A percentile compares a stretch with the other conserved stretches of the same genome.
phyloP scores from a whole-genome alignment of 306 rosid species.

The Canavalia ensiformis region DNA sequence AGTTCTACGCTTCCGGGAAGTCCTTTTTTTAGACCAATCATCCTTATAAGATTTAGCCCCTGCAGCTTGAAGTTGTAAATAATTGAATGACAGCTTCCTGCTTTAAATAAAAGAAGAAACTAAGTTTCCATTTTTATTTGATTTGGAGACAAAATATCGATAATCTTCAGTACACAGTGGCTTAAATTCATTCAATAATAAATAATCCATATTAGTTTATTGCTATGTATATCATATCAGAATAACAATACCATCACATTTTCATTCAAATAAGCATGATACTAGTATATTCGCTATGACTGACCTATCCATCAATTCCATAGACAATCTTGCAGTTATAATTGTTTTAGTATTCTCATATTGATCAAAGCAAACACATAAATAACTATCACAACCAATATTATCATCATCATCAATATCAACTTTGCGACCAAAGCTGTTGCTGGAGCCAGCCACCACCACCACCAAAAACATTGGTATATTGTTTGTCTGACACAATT shows the following conservation, averaged over 20 bases:
- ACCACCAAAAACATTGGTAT: not conserved
- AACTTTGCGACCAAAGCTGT: conserved; percentile 1
- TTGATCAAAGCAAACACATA: conserved; percentile 34
- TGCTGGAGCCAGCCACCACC: not conserved
- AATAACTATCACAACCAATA: conserved; percentile 16
- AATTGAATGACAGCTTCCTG: conserved; percentile 93
- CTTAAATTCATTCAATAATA: not conserved
- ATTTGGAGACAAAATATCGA: conserved; percentile 42
- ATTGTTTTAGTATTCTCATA: conserved; percentile 12
- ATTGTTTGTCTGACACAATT: conserved; percentile 10
- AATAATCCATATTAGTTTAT: conserved; percentile 1
- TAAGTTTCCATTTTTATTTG: conserved; percentile 41
- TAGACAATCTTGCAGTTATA: conserved; percentile 22
- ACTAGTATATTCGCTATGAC: conserved; percentile 17
- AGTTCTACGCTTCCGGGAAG: conserved; percentile 63
- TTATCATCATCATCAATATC: conserved; percentile 33
- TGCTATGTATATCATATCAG: conserved; percentile 2
- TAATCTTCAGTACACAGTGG: conserved; percentile 7
- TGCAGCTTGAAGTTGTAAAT: conserved; percentile 82
- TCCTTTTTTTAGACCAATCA: conserved; percentile 76
- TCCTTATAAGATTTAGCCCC: conserved; percentile 71
- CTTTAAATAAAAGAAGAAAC: conserved; percentile 51
- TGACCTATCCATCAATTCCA: conserved; percentile 13
- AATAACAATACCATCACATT: conserved; percentile 12
- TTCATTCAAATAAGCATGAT: conserved; percentile 4